Base-by-base conservation (phyloP, 1,284 basidiomycete species). In the Microbotryum lychnidis-dioicae region DNA sequence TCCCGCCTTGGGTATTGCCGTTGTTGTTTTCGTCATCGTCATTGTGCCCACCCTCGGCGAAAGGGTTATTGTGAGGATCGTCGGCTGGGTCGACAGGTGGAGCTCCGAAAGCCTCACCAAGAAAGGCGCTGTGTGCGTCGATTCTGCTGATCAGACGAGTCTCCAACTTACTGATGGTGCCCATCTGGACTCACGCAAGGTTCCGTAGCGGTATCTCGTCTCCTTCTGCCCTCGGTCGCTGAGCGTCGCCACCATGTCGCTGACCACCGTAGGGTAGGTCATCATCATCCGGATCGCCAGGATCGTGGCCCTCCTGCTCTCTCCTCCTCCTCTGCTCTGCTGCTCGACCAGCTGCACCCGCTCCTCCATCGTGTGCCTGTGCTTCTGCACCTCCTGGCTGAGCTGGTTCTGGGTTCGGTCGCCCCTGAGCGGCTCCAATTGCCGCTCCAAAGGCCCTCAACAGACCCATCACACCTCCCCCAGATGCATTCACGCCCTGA, bases 21-120 rank as follows among this genome's bases (percentile, higher is more conserved):
- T 53, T 58, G 16, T 29, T 16, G 14, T 25, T 5, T 10, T 20
- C 21, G 16, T 45, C 33, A 14, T 25, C 29, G 18, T 33, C 31
- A 44, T 64, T 55, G 53, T 60, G 61, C 1, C 61, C 58, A 6
- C 66, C 66, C 50, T 68, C 66, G 37, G 66, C 64, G 58, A 68
- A 68, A 7, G 66, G 66, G 60, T 68, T 68, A 59, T 68, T 66
- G 29, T 33, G 29, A 7, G 64, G 57, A 49, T 66, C 50, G 59
- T 68, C 66, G 50, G 66, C 64, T 27, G 61, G 59, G 31, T 68
- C 60, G 4, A 63, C 52, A 2, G 46, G 48, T 5, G 53, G 50
- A 10, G 45, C 54, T 25, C 61, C 61, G 33, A 68, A 68, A 4
- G 66, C 66, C 20, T 68, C 66, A 33, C 61, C 60, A 44, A 68